A percentile compares a stretch with the other conserved stretches of the same genome.
Conservation (phyloP, 305 asterid species). For the Solanum hybrid region DNA sequence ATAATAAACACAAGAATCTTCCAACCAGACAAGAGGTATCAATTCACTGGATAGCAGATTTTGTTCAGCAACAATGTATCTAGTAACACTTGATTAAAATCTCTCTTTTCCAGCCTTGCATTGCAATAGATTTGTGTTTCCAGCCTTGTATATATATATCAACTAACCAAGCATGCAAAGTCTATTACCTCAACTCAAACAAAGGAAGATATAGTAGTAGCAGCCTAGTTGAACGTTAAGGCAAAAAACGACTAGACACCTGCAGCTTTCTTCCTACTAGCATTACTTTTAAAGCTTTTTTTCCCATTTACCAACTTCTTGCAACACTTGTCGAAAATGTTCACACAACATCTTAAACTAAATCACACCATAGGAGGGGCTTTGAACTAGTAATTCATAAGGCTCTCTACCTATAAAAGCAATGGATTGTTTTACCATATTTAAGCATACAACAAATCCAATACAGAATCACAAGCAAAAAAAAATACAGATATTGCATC, state of each 20-base stretch:
- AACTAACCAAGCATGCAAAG: not conserved
- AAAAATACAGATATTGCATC: not conserved
- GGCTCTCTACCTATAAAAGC: not conserved
- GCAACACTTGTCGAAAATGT: not conserved
- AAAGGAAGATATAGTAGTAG: not conserved
- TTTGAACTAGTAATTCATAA: slow-evolving; percentile 10
- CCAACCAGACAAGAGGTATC: not conserved
- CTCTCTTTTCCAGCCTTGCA: not conserved
- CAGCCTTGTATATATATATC: too few relatives aligned
- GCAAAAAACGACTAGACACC: not conserved
- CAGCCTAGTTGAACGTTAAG: not conserved
- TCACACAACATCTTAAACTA: slow-evolving; percentile 19
- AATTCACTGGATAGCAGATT: not conserved
- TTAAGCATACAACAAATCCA: not conserved
- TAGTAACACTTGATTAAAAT: not conserved
- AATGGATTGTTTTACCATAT: not conserved
- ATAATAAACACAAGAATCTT: not conserved
- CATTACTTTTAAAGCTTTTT: not conserved
- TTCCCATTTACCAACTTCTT: not conserved
- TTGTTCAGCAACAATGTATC: too few relatives aligned
- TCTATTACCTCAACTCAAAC: not conserved
- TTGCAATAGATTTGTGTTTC: too few relatives aligned
- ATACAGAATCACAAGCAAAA: not conserved
- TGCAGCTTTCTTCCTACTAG: not conserved
- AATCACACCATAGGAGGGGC: slow-evolving; percentile 7